Conservation (phyloP, 192 early-diverging fungal genomes). For the Umbelopsis vinacea region DNA sequence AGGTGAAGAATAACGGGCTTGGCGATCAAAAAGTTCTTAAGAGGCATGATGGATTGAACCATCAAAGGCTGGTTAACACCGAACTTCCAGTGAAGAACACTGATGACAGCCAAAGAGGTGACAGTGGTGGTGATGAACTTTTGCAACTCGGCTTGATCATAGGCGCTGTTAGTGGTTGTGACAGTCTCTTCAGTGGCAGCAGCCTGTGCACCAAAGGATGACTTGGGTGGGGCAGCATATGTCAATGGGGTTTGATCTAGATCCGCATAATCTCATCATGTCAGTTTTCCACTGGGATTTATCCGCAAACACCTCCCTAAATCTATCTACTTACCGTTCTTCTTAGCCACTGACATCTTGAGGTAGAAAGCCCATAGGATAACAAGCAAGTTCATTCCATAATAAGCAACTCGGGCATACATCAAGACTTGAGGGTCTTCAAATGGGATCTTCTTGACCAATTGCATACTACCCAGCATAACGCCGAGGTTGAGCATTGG, state of each 20-base stretch:
- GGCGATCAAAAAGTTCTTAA: constrained; percentile 70
- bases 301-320: not conserved
- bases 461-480: constrained; percentile 70
- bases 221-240: constrained; percentile 76
- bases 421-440: constrained; percentile 65
- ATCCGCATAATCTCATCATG: constrained; percentile 6
- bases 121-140: constrained; percentile 73
- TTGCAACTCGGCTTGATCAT: constrained; percentile 76
- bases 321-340: constrained; percentile 65
- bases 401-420: constrained; percentile 65
- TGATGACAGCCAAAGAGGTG: constrained; percentile 74
- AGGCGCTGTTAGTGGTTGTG: constrained; percentile 60
- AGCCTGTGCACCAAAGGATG: constrained; percentile 40
- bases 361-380: constrained; percentile 48
- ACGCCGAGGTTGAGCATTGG: constrained; percentile 62
- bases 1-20: constrained; percentile 85
- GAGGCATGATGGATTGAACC: constrained; percentile 82
- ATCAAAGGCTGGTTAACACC: constrained; percentile 88
- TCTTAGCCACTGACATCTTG: constrained; percentile 55
- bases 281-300: not conserved
- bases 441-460: constrained; percentile 71
- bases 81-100: constrained; percentile 87
- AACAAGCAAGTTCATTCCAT: constrained; percentile 60
- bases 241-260: constrained; percentile 79
- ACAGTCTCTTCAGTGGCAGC: constrained; percentile 26